Evolutionary conservation across 352 stramenopile species (phyloP).

Genomic region (Phytophthora pisi): DNA sequence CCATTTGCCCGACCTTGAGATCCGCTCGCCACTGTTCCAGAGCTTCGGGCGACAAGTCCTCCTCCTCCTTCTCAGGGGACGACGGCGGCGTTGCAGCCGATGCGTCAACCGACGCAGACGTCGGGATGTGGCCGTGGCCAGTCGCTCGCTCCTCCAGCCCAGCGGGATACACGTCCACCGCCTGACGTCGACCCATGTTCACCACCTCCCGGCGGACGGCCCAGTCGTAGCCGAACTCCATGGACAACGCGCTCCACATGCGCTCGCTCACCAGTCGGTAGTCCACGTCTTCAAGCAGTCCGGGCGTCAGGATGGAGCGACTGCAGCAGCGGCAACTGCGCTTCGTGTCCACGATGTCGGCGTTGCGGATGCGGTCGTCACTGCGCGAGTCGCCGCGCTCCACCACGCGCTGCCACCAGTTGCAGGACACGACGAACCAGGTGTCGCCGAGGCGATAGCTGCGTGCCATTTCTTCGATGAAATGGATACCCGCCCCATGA

Average conservation of each 20-base stretch:
- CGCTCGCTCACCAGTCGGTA: conserved; percentile 69
- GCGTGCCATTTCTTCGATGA: conserved; percentile 21
- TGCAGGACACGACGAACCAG: conserved; percentile 63
- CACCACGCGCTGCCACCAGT: conserved; percentile 59
- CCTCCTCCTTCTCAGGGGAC: conserved; percentile 50
- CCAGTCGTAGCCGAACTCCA: conserved; percentile 70
- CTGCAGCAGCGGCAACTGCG: conserved; percentile 53
- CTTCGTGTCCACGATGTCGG: conserved; percentile 50
- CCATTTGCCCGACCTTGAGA: conserved; percentile 49
- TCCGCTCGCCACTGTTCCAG: conserved; percentile 60
- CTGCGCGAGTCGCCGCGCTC: conserved; percentile 12
- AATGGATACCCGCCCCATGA: conserved; percentile 11
- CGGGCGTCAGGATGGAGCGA: conserved; percentile 50
- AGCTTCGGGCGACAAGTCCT: conserved; percentile 16
- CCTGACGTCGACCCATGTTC: conserved; percentile 33
- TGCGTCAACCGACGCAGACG: conserved; percentile 3
- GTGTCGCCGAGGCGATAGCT: conserved; percentile 48
- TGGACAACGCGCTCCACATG: conserved; percentile 63
- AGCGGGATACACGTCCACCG: conserved; percentile 68
- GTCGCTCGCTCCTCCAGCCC: conserved; percentile 37
- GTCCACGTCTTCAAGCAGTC: conserved; percentile 59
- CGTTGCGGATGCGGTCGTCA: conserved; percentile 42
- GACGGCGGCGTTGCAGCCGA: conserved; percentile 22
- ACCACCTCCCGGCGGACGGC: conserved; percentile 64
- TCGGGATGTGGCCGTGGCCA: conserved; percentile 16